Conservation (phyloP, 305 asterid species). For the Fraxinus albicans region DNA sequence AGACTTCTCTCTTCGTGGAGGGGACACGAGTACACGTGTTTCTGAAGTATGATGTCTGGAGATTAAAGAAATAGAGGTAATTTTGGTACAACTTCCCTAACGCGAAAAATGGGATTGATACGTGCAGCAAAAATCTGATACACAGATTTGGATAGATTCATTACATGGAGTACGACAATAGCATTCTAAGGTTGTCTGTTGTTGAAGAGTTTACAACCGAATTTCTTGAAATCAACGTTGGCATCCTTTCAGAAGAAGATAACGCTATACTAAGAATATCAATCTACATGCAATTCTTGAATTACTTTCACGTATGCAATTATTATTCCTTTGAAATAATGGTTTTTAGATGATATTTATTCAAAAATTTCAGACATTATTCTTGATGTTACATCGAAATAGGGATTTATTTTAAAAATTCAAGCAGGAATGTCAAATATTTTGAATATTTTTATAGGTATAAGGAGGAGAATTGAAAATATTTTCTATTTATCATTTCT, state of each 20-base stretch:
- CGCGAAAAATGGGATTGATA: not conserved
- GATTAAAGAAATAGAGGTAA: not conserved
- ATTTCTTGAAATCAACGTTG: not conserved
- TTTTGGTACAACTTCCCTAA: not conserved
- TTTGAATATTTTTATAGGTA: too few relatives aligned
- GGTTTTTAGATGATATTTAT: not conserved
- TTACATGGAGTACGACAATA: constrained; percentile 31
- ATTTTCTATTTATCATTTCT: too few relatives aligned
- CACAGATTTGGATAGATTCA: not conserved
- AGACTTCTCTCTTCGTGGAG: not conserved
- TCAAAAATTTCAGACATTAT: not conserved
- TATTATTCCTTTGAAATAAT: not conserved
- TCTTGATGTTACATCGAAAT: not conserved
- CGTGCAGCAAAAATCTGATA: not conserved
- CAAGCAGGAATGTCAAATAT: too few relatives aligned
- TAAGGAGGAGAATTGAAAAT: too few relatives aligned
- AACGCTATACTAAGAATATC: not conserved
- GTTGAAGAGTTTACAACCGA: not conserved
- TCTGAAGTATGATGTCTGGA: not conserved
- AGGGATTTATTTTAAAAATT: not conserved
- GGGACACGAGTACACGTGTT: not conserved
- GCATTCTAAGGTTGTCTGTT: constrained; percentile 27
- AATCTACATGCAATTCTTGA: not conserved
- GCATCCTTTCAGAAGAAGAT: not conserved
- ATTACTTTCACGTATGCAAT: not conserved